A percentile compares a stretch with the other conserved stretches of the same genome.
Evolutionary conservation across 164 flowering plant genomes (phyloP).

Genomic region (Annona cherimola): DNA sequence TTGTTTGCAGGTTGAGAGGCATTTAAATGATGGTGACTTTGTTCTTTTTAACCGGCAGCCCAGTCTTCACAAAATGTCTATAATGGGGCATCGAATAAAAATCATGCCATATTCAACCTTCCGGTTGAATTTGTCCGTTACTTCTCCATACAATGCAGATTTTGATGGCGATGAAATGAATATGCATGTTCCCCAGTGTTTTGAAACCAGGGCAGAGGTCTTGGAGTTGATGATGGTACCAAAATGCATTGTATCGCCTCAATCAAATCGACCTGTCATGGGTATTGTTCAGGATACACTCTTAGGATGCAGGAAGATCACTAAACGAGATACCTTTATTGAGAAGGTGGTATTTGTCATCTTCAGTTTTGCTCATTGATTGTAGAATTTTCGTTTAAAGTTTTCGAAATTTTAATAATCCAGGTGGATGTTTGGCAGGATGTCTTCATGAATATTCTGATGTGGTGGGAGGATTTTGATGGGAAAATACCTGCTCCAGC

Average conservation of each 20-base stretch:
- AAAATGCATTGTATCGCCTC: conserved; percentile 96
- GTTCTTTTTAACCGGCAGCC: conserved; percentile 94
- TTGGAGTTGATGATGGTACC: conserved; percentile 99
- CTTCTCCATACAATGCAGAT: conserved; percentile 98
- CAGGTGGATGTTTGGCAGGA: conserved; percentile 29
- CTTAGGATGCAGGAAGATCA: conserved; percentile 90
- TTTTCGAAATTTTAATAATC: background rate
- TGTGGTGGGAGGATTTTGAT: conserved; percentile 99
- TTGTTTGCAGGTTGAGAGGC: conserved; percentile 84
- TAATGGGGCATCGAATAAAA: conserved; percentile 97
- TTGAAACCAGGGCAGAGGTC: conserved; percentile 97
- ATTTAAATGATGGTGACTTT: conserved; percentile 87
- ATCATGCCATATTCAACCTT: conserved; percentile 98
- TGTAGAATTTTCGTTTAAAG: background rate
- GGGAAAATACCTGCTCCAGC: conserved; percentile 96
- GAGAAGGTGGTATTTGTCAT: conserved; percentile 53
- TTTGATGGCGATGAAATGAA: conserved; percentile 99
- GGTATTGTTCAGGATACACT: conserved; percentile 97
- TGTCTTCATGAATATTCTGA: conserved; percentile 90
- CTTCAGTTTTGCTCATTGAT: background rate
- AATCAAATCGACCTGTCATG: conserved; percentile 93
- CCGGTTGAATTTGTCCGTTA: conserved; percentile 85
- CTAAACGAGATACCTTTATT: conserved; percentile 92
- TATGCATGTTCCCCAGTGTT: conserved; percentile 98
- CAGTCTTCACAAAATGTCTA: conserved; percentile 96